Percentiles rank a stretch among this genome's conserved stretches.
phyloP scores from a whole-genome alignment of 1,139 yeast species.

The Scheffersomyces quercinus region DNA sequence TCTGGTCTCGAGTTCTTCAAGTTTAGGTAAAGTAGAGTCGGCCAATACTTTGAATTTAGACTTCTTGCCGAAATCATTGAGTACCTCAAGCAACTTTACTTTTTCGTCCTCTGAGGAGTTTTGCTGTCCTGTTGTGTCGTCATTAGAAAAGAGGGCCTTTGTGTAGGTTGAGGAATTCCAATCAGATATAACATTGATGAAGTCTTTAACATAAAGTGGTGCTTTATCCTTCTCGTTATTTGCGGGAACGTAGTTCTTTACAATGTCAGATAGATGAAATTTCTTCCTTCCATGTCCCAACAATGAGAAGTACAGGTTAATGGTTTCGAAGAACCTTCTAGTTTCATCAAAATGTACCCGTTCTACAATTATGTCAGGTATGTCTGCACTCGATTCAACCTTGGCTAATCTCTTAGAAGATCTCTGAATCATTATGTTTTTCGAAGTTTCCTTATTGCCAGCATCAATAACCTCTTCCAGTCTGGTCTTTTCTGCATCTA shows the following conservation, averaged over 20 bases:
- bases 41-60: slow-evolving; percentile 12
- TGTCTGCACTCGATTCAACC: slow-evolving; percentile 21
- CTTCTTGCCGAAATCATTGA: slow-evolving; percentile 35
- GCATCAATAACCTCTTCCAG: no score
- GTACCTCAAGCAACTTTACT: slow-evolving; percentile 37
- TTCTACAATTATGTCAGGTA: slow-evolving; percentile 19
- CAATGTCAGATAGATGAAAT: slow-evolving; percentile 18
- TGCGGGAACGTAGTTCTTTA: slow-evolving; percentile 17
- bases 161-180: slow-evolving; percentile 23
- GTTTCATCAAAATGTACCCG: slow-evolving; percentile 27
- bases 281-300: slow-evolving; percentile 2
- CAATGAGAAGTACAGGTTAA: slow-evolving; percentile 17
- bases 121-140: slow-evolving; percentile 10
- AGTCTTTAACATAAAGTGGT: slow-evolving; percentile 23
- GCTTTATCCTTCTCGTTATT: slow-evolving; percentile 1
- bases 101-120: slow-evolving; percentile 32
- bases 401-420: slow-evolving; percentile 41
- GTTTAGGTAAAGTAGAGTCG: slow-evolving; percentile 9
- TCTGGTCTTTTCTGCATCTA: not conserved
- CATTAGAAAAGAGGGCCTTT: slow-evolving; percentile 14
- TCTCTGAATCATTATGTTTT: slow-evolving; percentile 22
- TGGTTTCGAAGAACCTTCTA: slow-evolving; percentile 19
- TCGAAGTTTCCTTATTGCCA: not conserved
- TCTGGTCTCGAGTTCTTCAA: slow-evolving; percentile 16
- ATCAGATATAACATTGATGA: slow-evolving; percentile 22